Base-by-base conservation (phyloP, 768 basidiomycete genomes). In the Mrakia frigida region DNA sequence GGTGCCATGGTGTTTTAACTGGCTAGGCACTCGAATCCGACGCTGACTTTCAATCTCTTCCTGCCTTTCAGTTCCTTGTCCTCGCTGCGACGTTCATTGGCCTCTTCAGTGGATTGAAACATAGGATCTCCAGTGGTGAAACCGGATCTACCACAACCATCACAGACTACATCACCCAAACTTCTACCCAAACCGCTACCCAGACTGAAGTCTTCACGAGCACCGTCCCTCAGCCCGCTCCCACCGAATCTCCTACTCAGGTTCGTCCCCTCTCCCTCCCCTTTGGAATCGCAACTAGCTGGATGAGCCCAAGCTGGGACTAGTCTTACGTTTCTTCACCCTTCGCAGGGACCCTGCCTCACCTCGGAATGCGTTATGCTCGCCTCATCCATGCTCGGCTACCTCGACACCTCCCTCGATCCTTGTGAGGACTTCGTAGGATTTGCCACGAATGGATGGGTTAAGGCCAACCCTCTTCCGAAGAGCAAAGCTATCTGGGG, bases 391-490 rank as follows among this genome's bases (percentile, higher is more conserved):
- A 91, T 99, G 76, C 84, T 98, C 21, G 88, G 90, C 28, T 89
- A 89, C 0, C 83, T 98, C 31, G 95, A 99, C 81, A 87, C 87
- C 14, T 85, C 89, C 13, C 87, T 91, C 79, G 94, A 98, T 81
- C 97, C 97, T 0, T 99, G 97, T 83, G 92, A 98, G 79, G 91
- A 94, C 83, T 97, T 98, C 83, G 98, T 94, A 81, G 88, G 90
- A 79, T 98, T 90, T 84, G 89, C 94, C 92, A 90, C 72, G 81
- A 92, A 93, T 25, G 94, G 94, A 18, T 99, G 96, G 96, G 86
- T 91, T 28, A 87, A 87, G 59, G 84, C 85, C 0, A 89, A 98
- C 82, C 91, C 92, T 43, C 86, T 99, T 60, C 96, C 97, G 1
- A 89, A 92, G 0, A 93, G 92, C 82, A 92, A 92, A 81, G 88